phyloP scores from a whole-genome alignment of 306 rosid species.

The Lotus japonicus region DNA sequence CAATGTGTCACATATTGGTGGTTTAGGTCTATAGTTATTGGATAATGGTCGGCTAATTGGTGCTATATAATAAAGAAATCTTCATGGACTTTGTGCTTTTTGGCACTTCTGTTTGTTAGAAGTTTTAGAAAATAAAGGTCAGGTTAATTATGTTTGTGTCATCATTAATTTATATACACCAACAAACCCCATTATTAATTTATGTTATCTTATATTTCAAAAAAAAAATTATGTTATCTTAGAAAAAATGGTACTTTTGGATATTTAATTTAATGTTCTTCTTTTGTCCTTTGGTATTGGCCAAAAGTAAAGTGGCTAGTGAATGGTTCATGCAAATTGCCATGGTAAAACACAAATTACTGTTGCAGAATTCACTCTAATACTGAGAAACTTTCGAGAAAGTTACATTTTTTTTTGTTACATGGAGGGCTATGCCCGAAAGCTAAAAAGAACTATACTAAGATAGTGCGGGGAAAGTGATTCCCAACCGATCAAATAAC shows the following conservation, averaged over 20 bases:
- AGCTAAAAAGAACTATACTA: too few relatives aligned
- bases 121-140: background rate
- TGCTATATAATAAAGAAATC: slow-evolving; percentile 10
- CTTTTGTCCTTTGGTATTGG: background rate
- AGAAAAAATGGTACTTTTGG: background rate
- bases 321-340: background rate
- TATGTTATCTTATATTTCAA: background rate
- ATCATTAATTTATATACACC: background rate
- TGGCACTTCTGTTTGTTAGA: background rate
- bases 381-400: background rate
- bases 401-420: too few relatives aligned
- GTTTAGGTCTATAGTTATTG: slow-evolving; percentile 18
- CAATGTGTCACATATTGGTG: background rate
- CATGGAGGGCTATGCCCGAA: too few relatives aligned
- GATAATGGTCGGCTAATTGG: slow-evolving; percentile 24
- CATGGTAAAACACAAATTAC: background rate
- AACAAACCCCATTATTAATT: background rate
- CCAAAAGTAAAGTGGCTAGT: background rate
- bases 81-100: slow-evolving; percentile 19
- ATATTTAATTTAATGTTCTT: background rate
- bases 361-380: background rate
- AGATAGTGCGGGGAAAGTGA: too few relatives aligned
- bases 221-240: background rate
- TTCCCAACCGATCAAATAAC: too few relatives aligned
- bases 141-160: background rate